A percentile compares a stretch with the other conserved stretches of the same genome.
Evolutionary conservation across 2,329 filamentous ascomycete species (phyloP).

Genomic region (Lachnellula suecica): DNA sequence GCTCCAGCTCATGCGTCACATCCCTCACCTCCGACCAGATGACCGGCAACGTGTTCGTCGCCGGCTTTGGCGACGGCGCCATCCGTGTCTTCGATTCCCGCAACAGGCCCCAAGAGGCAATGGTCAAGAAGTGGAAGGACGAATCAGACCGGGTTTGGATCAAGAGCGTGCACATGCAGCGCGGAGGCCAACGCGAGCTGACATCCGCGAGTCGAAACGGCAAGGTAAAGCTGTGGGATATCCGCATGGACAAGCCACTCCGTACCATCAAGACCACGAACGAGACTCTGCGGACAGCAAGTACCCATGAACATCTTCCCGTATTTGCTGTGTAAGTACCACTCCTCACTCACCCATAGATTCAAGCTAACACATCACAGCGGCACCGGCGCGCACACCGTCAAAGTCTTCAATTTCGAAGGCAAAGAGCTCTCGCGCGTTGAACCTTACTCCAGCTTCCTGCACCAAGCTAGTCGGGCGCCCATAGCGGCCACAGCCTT

Average conservation of each 20-base stretch:
- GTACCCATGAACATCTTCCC: conserved; percentile 92
- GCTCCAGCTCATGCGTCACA: conserved; percentile 93
- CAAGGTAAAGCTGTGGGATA: conserved; percentile 94
- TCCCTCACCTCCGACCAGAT: conserved; percentile 97
- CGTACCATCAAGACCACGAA: conserved; percentile 72
- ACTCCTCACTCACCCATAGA: background rate
- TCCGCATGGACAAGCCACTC: conserved; percentile 78
- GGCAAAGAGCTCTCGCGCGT: conserved; percentile 76
- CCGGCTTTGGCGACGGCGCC: conserved; percentile 93
- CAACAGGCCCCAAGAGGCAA: conserved; percentile 77
- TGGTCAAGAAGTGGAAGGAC: conserved; percentile 97
- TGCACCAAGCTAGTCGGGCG: conserved; percentile 75
- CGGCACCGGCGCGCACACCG: conserved; percentile 81
- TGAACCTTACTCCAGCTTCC: conserved; percentile 87
- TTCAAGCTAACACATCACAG: conserved; percentile 47
- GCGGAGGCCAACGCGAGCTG: conserved; percentile 88
- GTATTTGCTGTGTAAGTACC: conserved; percentile 87
- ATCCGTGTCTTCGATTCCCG: conserved; percentile 93
- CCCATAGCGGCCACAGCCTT: conserved; percentile 90
- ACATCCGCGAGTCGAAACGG: conserved; percentile 89
- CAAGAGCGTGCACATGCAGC: conserved; percentile 93
- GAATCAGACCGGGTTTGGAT: conserved; percentile 86
- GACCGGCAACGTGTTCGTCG: conserved; percentile 92
- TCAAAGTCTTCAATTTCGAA: conserved; percentile 91
- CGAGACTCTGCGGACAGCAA: conserved; percentile 79